Conservation (phyloP, 2,329 filamentous ascomycete species). For the Aureobasidium mangrovei region DNA sequence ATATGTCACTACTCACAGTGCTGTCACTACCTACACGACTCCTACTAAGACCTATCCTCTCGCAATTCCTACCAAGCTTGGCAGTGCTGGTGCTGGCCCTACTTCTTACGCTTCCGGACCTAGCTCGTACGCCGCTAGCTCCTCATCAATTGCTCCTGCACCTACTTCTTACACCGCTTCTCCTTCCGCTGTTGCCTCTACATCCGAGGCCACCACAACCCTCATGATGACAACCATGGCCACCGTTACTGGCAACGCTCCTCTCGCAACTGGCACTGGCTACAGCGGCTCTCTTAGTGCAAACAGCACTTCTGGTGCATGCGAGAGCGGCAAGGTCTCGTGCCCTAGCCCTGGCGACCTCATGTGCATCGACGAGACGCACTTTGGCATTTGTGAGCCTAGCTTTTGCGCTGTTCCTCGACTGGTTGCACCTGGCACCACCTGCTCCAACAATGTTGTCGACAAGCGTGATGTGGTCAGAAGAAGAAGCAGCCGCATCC, state of each 20-base stretch:
- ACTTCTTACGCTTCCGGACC: constrained; percentile 25
- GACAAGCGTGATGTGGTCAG: constrained; percentile 17
- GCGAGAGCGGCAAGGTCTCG: constrained; percentile 22
- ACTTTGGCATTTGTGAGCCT: constrained; percentile 38
- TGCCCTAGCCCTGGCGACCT: constrained; percentile 35
- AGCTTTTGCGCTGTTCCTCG: constrained; percentile 33
- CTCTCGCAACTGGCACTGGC: constrained; percentile 11
- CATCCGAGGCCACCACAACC: background rate
- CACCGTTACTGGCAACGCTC: constrained; percentile 5
- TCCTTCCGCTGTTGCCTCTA: constrained; percentile 13
- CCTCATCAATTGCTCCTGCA: constrained; percentile 19
- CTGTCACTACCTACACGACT: constrained; percentile 10
- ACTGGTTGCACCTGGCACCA: constrained; percentile 33
- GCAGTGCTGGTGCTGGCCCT: constrained; percentile 2
- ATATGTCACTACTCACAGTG: constrained; percentile 38
- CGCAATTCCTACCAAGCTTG: constrained; percentile 15
- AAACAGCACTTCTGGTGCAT: constrained; percentile 15
- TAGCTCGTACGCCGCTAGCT: constrained; percentile 16
- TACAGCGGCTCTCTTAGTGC: constrained; percentile 2
- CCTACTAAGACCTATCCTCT: constrained; percentile 20
- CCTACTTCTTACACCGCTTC: constrained; percentile 18
- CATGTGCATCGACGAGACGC: constrained; percentile 34
- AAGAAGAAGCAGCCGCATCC: constrained; percentile 16
- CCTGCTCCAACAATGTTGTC: constrained; percentile 32
- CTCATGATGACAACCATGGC: background rate